phyloP scores from a whole-genome alignment of 208 protist species.

The Acanthamoeba lenticulata region DNA sequence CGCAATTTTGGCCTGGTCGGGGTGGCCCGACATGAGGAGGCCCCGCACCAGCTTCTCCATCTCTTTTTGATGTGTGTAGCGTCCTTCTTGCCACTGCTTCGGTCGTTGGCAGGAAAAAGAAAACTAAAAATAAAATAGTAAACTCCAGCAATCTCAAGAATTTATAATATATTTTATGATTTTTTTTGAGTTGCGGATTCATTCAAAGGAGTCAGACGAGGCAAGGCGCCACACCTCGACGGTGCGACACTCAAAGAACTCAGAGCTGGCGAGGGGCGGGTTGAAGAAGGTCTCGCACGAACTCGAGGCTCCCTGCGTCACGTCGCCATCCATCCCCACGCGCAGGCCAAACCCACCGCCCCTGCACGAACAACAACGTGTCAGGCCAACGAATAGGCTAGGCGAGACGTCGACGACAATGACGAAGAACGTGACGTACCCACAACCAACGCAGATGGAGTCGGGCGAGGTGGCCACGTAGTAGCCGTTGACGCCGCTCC shows the following conservation, averaged over 20 bases:
- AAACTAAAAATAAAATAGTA: too few species aligned
- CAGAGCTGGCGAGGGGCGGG: not conserved
- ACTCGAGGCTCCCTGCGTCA: constrained; percentile 26
- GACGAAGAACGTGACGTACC: not conserved
- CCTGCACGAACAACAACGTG: not conserved
- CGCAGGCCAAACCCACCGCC: constrained; percentile 29
- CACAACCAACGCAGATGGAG: constrained; percentile 15
- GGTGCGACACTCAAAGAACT: not conserved
- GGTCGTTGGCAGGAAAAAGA: too few species aligned
- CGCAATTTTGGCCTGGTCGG: not conserved
- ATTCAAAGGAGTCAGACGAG: too few species aligned
- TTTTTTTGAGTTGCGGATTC: too few species aligned
- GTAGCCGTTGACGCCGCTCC: constrained; percentile 11
- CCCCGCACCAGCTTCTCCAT: constrained; percentile 58
- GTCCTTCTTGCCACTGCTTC: too few species aligned
- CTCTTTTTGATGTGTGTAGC: not conserved
- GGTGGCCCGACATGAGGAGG: not conserved
- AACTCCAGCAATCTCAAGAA: too few species aligned
- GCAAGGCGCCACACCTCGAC: constrained; percentile 38
- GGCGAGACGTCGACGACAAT: not conserved
- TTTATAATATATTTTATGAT: too few species aligned
- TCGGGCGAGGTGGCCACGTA: not conserved
- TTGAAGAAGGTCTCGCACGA: constrained; percentile 21
- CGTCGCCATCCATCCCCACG: not conserved
- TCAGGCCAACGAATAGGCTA: not conserved